These are phyloP conservation scores for Fusarium multiceps DNA, from an alignment of 2,329 filamentous ascomycete species.

Conservation along the genomic window DNA sequence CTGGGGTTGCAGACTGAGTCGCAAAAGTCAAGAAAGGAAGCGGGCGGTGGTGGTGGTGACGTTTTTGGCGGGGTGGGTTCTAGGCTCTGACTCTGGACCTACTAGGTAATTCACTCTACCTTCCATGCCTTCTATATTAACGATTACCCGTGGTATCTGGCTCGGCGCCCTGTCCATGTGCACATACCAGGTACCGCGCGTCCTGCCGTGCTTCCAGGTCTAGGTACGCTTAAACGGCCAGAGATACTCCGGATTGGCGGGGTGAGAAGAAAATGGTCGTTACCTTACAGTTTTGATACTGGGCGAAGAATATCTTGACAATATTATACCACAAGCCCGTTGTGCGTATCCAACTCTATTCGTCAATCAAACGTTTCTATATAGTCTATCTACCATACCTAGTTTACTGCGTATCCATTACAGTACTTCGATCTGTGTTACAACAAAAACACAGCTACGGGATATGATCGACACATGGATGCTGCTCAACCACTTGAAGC, in stretches of 20 bases:
- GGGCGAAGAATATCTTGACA: neutral
- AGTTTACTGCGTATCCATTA: neutral
- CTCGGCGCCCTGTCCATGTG: constrained; percentile 11
- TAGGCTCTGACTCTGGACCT: neutral
- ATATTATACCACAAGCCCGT: neutral
- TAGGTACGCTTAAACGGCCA: constrained; percentile 3
- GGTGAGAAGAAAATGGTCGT: neutral
- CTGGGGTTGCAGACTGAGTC: constrained; percentile 42
- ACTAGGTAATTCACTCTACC: too few relatives aligned
- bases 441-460: constrained; percentile 2
- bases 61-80: constrained; percentile 42
- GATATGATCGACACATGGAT: constrained; percentile 38
- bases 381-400: neutral
- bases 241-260: constrained; percentile 22
- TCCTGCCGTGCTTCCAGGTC: constrained; percentile 7
- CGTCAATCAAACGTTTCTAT: neutral
- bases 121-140: neutral
- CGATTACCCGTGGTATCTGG: constrained; percentile 14
- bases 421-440: constrained; percentile 5
- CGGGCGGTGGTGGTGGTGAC: constrained; percentile 41
- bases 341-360: neutral
- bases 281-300: neutral
- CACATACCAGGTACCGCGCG: constrained; percentile 22
- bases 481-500: constrained; percentile 11
- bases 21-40: constrained; percentile 43